phyloP scores from a whole-genome alignment of 352 stramenopile genomes.

The Globisporangium heterothallicum region DNA sequence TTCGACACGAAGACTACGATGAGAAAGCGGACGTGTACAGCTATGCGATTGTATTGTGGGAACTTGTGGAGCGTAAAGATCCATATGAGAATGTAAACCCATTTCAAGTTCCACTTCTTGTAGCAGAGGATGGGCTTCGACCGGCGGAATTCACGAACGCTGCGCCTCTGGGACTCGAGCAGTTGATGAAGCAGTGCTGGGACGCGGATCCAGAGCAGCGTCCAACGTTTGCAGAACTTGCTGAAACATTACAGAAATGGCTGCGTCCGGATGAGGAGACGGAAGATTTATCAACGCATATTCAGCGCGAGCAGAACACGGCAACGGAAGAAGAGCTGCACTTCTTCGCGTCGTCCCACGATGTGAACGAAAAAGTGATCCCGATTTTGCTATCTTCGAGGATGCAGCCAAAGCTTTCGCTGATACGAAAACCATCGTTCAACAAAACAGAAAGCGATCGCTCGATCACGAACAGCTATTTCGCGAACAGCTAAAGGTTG shows the following conservation, averaged over 20 bases:
- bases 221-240: conserved; percentile 55
- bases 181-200: conserved; percentile 77
- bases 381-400: conserved; percentile 48
- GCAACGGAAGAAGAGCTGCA: conserved; percentile 42
- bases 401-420: conserved; percentile 14
- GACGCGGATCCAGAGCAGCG: conserved; percentile 60
- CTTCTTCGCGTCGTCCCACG: conserved; percentile 58
- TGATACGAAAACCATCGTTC: conserved; percentile 12
- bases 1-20: conserved; percentile 69
- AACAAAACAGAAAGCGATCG: conserved; percentile 3
- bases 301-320: conserved; percentile 40
- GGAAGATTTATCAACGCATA: conserved; percentile 44
- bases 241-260: conserved; percentile 57
- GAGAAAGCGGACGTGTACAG: conserved; percentile 82
- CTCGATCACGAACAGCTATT: neutral
- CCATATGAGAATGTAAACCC: conserved; percentile 68
- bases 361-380: conserved; percentile 55
- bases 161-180: conserved; percentile 51
- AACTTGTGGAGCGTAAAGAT: conserved; percentile 66
- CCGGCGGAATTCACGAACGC: conserved; percentile 39
- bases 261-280: conserved; percentile 21
- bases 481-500: neutral
- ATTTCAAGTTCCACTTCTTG: conserved; percentile 69
- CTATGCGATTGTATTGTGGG: conserved; percentile 68
- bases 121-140: conserved; percentile 64